Percentiles rank a stretch among this genome's conserved stretches.
These are phyloP conservation scores for Spiraea crenata DNA, from an alignment of 331 rosid species.

Conservation along the genomic window DNA sequence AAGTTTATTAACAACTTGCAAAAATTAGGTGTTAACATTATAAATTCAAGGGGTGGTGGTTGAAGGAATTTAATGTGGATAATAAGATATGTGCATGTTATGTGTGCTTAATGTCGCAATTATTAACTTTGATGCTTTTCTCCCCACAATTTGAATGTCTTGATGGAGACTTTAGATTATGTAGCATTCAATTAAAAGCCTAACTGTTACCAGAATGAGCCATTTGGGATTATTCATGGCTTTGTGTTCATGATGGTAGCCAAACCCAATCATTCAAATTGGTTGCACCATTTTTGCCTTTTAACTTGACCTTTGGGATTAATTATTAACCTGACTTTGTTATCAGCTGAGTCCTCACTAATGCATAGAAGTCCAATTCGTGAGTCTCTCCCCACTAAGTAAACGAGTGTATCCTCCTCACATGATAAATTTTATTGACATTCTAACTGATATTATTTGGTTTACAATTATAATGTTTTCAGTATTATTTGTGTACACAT, in stretches of 20 bases:
- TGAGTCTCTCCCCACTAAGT: too few relatives aligned
- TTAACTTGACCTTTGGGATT: constrained; percentile 2
- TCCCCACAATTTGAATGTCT: background rate
- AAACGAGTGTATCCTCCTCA: too few relatives aligned
- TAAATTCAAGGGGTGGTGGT: constrained; percentile 3
- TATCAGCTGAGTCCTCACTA: background rate
- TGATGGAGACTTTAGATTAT: background rate
- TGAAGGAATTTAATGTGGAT: constrained; percentile 9
- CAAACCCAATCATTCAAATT: constrained; percentile 15
- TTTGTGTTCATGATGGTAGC: background rate
- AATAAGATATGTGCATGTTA: background rate
- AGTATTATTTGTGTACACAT: too few relatives aligned
- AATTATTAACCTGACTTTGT: constrained; percentile 9
- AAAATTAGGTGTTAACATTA: constrained; percentile 12
- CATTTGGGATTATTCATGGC: background rate
- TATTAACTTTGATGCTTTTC: background rate
- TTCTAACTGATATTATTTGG: too few relatives aligned
- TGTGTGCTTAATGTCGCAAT: background rate
- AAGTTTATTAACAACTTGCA: constrained; percentile 5
- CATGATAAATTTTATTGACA: too few relatives aligned
- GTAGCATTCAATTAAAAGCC: background rate
- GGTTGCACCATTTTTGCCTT: constrained; percentile 7
- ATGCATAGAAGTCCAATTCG: background rate
- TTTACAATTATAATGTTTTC: too few relatives aligned
- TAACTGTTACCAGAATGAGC: background rate